Evolutionary conservation across 2,329 filamentous ascomycete genomes (phyloP).

Genomic region (Magnaporthiopsis rhizophila): DNA sequence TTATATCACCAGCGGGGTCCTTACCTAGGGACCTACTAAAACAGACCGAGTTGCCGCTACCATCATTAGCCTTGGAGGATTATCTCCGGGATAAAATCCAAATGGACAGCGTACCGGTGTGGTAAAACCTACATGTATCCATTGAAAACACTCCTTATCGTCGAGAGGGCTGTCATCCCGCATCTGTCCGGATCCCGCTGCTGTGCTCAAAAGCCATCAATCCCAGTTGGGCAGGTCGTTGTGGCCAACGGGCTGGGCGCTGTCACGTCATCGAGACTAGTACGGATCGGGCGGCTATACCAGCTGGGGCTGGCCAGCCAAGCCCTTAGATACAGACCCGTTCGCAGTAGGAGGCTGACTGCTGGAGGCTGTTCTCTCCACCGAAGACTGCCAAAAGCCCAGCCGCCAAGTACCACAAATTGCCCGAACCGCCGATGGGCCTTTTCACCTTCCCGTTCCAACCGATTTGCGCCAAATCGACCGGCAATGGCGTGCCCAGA

Average conservation of each 20-base stretch:
- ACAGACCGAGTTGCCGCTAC: no score
- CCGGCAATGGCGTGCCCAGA: slow-evolving; percentile 4
- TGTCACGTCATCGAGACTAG: not conserved
- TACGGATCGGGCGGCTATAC: not conserved
- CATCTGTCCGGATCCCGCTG: not conserved
- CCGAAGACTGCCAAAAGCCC: no score
- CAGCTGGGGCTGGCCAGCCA: not conserved
- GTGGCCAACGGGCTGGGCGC: not conserved
- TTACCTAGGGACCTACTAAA: no score
- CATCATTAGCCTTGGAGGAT: no score
- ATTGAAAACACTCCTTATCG: no score
- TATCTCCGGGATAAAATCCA: no score
- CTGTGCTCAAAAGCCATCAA: not conserved
- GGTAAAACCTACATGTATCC: no score
- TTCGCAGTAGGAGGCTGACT: not conserved
- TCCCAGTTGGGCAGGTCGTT: not conserved
- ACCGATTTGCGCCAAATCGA: slow-evolving; percentile 4
- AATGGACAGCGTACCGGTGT: not conserved
- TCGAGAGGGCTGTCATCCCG: no score
- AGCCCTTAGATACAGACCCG: not conserved
- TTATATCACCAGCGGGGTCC: no score
- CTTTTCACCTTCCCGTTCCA: slow-evolving; percentile 5
- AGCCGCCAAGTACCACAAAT: not conserved
- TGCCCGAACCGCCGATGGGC: not conserved
- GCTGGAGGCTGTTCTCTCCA: no score